These are phyloP conservation scores for Pseudonitzschia multiseries DNA, from an alignment of 108 stramenopile species.

Conservation along the genomic window DNA sequence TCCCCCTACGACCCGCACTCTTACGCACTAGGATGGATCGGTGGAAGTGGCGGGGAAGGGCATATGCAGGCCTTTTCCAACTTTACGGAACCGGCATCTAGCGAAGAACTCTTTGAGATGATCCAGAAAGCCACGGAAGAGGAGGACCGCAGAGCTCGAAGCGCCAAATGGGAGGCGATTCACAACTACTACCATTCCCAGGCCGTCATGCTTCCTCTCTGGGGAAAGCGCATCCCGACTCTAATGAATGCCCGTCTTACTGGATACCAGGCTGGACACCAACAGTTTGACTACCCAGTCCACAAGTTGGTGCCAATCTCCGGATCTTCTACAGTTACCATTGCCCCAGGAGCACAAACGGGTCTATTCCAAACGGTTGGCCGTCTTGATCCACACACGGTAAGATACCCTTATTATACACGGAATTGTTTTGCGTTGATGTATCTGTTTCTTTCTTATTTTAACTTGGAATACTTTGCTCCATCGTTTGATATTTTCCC, in stretches of 20 bases:
- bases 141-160: constrained; percentile 11
- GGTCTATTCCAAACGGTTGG: constrained; percentile 55
- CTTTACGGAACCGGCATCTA: constrained; percentile 27
- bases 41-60: constrained; percentile 35
- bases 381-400: constrained; percentile 44
- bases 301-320: constrained; percentile 34
- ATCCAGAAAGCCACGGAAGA: constrained; percentile 35
- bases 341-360: constrained; percentile 50
- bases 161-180: constrained; percentile 39
- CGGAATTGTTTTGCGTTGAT: not conserved
- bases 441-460: not conserved
- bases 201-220: constrained; percentile 53
- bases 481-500: not conserved
- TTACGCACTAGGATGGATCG: constrained; percentile 43
- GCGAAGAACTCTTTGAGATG: constrained; percentile 35
- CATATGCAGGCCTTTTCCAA: constrained; percentile 30
- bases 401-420: not conserved
- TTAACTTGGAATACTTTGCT: not conserved
- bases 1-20: constrained; percentile 57
- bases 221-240: constrained; percentile 48
- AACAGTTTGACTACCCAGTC: constrained; percentile 67
- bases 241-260: constrained; percentile 48
- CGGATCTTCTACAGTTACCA: constrained; percentile 41
- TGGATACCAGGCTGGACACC: constrained; percentile 45
- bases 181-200: constrained; percentile 43